phyloP scores from a whole-genome alignment of 164 flowering plant genomes.

The Piper betle region DNA sequence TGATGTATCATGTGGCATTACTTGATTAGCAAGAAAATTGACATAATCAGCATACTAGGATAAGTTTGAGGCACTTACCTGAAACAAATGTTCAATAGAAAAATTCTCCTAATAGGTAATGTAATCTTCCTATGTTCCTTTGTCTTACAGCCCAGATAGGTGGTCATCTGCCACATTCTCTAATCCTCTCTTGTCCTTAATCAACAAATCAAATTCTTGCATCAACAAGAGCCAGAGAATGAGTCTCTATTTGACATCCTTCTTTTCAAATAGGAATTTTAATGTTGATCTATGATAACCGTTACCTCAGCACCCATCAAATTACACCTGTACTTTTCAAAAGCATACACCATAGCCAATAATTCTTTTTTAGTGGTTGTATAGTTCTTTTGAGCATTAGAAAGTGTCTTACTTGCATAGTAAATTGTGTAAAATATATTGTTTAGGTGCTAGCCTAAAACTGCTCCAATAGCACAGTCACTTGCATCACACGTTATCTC shows the following conservation, averaged over 20 bases:
- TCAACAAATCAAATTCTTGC: not conserved
- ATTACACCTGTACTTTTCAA: not conserved
- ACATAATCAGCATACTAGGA: not conserved
- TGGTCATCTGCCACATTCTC: not conserved
- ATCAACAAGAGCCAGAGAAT: not conserved
- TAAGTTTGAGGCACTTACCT: not conserved
- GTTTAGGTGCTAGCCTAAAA: too few species aligned
- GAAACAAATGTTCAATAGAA: not conserved
- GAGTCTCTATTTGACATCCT: not conserved
- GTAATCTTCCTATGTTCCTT: not conserved
- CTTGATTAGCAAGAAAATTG: not conserved
- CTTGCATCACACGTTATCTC: not conserved
- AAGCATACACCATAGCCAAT: too few species aligned
- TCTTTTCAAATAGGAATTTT: not conserved
- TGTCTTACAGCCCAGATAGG: not conserved
- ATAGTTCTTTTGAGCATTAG: not conserved
- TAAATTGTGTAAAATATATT: too few species aligned
- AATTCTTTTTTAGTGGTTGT: not conserved
- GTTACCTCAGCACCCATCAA: not conserved
- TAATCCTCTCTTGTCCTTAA: not conserved
- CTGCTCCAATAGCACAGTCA: too few species aligned
- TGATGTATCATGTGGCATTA: not conserved
- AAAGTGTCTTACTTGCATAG: not conserved
- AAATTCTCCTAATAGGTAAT: not conserved
- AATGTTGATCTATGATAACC: not conserved